Conservation (phyloP, 441 rosid genomes). For the Brassica balearica region DNA sequence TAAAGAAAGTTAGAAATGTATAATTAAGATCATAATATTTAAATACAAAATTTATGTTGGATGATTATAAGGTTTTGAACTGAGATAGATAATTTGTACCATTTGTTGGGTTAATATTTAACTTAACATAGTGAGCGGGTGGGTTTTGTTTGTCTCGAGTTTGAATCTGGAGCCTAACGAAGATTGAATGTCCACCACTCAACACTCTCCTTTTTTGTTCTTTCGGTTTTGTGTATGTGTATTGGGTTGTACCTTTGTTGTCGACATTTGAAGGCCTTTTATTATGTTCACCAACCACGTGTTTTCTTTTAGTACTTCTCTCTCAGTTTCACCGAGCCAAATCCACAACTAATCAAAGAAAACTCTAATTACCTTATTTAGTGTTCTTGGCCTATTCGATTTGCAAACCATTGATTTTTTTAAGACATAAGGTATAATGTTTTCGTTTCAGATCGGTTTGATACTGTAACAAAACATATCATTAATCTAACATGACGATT, state of each 20-base stretch:
- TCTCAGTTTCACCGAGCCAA: not conserved
- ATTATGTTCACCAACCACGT: constrained; percentile 33
- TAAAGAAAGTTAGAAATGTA: not conserved
- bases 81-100: not conserved
- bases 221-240: not conserved
- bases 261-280: constrained; percentile 27
- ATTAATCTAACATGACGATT: not conserved
- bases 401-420: not conserved
- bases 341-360: not conserved
- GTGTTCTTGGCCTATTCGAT: not conserved
- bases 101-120: not conserved
- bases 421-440: not conserved
- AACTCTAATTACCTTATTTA: not conserved
- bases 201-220: not conserved
- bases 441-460: constrained; percentile 5
- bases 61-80: not conserved
- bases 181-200: constrained; percentile 13
- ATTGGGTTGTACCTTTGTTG: constrained; percentile 30
- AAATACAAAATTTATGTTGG: not conserved
- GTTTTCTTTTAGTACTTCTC: not conserved
- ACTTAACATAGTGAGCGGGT: not conserved
- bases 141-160: not conserved
- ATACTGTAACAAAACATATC: not conserved
- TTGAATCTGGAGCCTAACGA: not conserved
- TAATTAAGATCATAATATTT: not conserved